Percentiles rank a stretch among this genome's conserved stretches.
phyloP scores from a whole-genome alignment of 345 rosid genomes.

The Brassica cretica region DNA sequence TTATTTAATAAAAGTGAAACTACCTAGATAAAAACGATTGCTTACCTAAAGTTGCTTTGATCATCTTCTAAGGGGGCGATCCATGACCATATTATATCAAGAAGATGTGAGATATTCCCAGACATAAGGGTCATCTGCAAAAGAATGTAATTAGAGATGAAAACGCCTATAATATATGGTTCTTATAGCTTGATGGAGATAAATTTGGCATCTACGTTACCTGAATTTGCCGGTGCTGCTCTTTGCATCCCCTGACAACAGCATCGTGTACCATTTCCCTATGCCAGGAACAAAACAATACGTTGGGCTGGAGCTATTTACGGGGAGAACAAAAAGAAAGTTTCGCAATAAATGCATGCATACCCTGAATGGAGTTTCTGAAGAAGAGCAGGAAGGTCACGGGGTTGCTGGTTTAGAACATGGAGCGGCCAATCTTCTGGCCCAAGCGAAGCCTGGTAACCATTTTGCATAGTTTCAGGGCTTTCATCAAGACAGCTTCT shows the following conservation, averaged over 20 bases:
- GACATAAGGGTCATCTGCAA: slow-evolving; percentile 92
- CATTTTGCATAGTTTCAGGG: slow-evolving; percentile 51
- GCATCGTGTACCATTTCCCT: slow-evolving; percentile 86
- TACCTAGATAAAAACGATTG: slow-evolving; percentile 1
- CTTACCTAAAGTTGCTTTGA: slow-evolving; percentile 71
- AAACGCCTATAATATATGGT: slow-evolving; percentile 6
- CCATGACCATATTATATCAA: slow-evolving; percentile 97
- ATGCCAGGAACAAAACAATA: slow-evolving; percentile 26
- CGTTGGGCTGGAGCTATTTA: slow-evolving; percentile 7
- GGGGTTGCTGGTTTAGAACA: slow-evolving; percentile 90
- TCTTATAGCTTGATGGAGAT: slow-evolving; percentile 12
- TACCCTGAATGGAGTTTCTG: slow-evolving; percentile 98
- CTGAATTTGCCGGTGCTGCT: slow-evolving; percentile 97
- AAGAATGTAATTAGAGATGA: slow-evolving; percentile 32
- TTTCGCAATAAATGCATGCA: slow-evolving; percentile 13
- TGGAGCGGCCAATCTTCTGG: slow-evolving; percentile 92
- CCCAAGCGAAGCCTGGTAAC: slow-evolving; percentile 52
- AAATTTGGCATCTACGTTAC: slow-evolving; percentile 36
- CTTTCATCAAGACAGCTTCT: slow-evolving; percentile 69
- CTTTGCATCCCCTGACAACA: slow-evolving; percentile 76
- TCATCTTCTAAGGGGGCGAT: slow-evolving; percentile 91
- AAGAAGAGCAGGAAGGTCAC: slow-evolving; percentile 81
- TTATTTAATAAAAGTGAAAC: not conserved
- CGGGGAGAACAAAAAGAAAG: not conserved
- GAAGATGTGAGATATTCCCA: slow-evolving; percentile 81